phyloP scores from a whole-genome alignment of 768 basidiomycete species.

The Rhodotorula toruloides region DNA sequence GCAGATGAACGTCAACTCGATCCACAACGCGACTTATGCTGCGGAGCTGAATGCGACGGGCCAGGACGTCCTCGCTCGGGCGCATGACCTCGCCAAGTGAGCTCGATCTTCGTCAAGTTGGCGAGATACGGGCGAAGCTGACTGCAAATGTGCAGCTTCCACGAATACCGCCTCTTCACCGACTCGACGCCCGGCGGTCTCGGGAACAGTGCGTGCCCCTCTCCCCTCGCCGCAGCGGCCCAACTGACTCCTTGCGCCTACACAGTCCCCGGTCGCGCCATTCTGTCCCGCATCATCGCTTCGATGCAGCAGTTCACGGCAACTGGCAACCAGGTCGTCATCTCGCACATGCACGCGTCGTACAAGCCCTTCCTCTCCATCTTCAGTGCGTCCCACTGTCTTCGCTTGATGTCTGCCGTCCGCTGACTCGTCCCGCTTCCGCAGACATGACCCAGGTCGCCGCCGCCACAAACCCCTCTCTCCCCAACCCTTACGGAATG shows the following conservation, averaged over 20 bases:
- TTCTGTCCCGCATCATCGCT: constrained; percentile 64
- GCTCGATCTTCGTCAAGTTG: neutral
- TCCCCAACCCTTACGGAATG: constrained; percentile 29
- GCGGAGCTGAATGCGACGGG: constrained; percentile 63
- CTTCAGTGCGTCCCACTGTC: constrained; percentile 49
- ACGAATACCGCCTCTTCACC: constrained; percentile 69
- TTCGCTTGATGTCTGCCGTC: neutral
- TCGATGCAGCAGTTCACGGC: constrained; percentile 73
- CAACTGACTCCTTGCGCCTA: neutral
- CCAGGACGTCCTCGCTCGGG: constrained; percentile 62
- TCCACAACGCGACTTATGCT: constrained; percentile 76
- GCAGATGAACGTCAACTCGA: constrained; percentile 67
- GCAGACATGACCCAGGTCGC: constrained; percentile 59
- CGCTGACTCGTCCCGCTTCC: neutral
- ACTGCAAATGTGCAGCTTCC: constrained; percentile 50
- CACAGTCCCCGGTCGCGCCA: constrained; percentile 73
- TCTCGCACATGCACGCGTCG: constrained; percentile 70
- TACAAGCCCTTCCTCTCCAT: constrained; percentile 89
- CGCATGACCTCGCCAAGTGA: constrained; percentile 62
- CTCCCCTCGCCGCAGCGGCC: neutral
- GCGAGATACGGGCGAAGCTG: too few species aligned
- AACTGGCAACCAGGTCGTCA: constrained; percentile 70
- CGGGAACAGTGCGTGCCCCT: constrained; percentile 63
- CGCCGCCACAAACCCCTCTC: neutral
- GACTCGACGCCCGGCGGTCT: constrained; percentile 57